Percentiles rank a stretch among this genome's conserved stretches.
phyloP scores from a whole-genome alignment of 2,329 filamentous ascomycete genomes.

The Emmonsiellopsis sp. region DNA sequence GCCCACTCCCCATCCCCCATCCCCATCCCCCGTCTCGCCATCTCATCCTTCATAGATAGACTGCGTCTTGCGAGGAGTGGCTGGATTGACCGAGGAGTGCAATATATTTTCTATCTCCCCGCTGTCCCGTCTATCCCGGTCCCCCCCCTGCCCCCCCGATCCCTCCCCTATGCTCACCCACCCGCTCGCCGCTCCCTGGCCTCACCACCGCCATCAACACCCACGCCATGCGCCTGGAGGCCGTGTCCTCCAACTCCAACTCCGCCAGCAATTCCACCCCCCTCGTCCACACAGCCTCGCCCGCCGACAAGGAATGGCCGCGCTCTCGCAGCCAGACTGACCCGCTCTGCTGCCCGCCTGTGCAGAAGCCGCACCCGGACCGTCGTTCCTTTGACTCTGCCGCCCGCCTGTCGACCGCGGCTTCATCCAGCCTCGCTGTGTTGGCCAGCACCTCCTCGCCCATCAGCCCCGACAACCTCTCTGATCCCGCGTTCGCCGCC shows the following conservation, averaged over 20 bases:
- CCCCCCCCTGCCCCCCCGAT: neutral
- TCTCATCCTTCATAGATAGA: no score
- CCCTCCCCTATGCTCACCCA: neutral
- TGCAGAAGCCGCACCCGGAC: constrained; percentile 8
- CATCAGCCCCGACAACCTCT: constrained; percentile 16
- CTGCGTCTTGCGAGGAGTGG: no score
- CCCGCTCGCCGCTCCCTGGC: neutral
- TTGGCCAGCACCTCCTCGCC: constrained; percentile 9
- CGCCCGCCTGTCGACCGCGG: neutral
- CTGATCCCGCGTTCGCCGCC: constrained; percentile 17
- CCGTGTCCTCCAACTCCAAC: neutral
- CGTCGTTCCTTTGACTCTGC: constrained; percentile 9
- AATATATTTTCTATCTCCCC: no score
- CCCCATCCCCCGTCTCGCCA: neutral
- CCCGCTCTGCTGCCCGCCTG: neutral
- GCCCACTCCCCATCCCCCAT: no score
- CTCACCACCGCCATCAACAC: neutral
- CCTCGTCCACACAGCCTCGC: neutral
- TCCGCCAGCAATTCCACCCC: constrained; percentile 1
- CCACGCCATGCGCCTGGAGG: constrained; percentile 6
- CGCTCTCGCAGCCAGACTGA: constrained; percentile 4
- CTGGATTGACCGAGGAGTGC: no score
- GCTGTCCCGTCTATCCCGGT: no score
- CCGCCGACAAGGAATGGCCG: constrained; percentile 2
- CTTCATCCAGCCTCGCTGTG: constrained; percentile 6